Base-by-base conservation (phyloP, 495 filamentous ascomycete genomes). In the Hyaloscypha hepaticicola region DNA sequence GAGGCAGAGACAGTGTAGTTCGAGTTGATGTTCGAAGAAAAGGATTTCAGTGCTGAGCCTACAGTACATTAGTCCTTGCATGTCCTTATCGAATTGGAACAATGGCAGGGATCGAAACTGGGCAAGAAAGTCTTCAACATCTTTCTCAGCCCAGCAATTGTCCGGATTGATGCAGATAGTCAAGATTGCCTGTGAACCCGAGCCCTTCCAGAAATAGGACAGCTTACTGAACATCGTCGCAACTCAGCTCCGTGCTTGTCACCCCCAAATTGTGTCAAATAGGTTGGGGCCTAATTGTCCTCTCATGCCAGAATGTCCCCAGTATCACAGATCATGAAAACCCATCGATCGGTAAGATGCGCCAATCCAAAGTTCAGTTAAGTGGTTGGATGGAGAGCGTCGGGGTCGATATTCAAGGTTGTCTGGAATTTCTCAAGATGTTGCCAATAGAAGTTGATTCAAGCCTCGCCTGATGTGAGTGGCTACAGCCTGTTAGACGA, bases 1-100 rank as follows among this genome's bases (percentile, higher is more conserved):
- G 83, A 81, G 22, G 87, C 79, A 8, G 90, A 85, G 58, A 97
- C 80, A 62, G 87, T 83, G 77, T 99, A 99, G 76, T 96, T 94
- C 66, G 90, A 85, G 64, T 87, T 84, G 77, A 99, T 99, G 74
- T 96, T 94, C 29, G 82, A 82, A 58, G 86, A 86, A 75, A 99
- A 91, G 31, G 95, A 93, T 76, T 97, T 97, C 71, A 97, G 79
- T 28, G 91, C 92, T 67, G 87, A 90, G 65, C 66, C 68, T 61
- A 68, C 64, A 58, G 64, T 61, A 82, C 68, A 38, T 61, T 22
- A 61, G 41, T 57, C 33, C n/a, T 31, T 57, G 27, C 1, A 6
- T 11, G 22, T 7, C 48, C 21, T 53, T 53, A 53, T 53, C 50
- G 50, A 50, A 27, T 27, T 26, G 22, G 50, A 25, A 11, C 50